These are phyloP conservation scores for Psilocybe cyanescens DNA, from an alignment of 768 basidiomycete species.

Conservation along the genomic window DNA sequence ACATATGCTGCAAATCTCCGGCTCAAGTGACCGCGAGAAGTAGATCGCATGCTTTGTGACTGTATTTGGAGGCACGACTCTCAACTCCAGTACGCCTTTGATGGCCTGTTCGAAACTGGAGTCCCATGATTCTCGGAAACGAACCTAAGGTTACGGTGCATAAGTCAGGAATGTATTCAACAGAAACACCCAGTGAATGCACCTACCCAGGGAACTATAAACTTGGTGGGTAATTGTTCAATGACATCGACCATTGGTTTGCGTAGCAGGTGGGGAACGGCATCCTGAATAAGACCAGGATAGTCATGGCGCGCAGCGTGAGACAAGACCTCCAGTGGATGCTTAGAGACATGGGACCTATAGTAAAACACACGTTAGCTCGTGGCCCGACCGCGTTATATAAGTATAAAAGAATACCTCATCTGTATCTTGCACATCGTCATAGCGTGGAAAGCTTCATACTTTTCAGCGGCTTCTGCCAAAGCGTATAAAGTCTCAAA, in stretches of 20 bases:
- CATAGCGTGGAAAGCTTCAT: slow-evolving; percentile 31
- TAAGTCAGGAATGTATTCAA: no score
- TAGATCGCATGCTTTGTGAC: slow-evolving; percentile 5
- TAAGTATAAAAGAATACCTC: slow-evolving; percentile 14
- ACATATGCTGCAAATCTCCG: slow-evolving; percentile 16
- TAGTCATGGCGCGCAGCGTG: slow-evolving; percentile 27
- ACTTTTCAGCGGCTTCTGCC: slow-evolving; percentile 32
- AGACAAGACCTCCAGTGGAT: slow-evolving; percentile 21
- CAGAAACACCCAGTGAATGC: neutral
- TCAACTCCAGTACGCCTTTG: slow-evolving; percentile 3
- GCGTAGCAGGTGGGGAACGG: slow-evolving; percentile 21
- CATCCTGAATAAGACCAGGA: slow-evolving; percentile 22
- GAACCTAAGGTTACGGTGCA: slow-evolving; percentile 5
- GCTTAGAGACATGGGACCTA: slow-evolving; percentile 18
- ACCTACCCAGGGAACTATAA: slow-evolving; percentile 23
- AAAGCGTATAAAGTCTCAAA: slow-evolving; percentile 21
- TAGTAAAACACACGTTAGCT: no score
- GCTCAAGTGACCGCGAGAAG: slow-evolving; percentile 9
- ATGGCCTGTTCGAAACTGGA: slow-evolving; percentile 12
- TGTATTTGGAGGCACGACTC: slow-evolving; percentile 1
- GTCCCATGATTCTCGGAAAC: slow-evolving; percentile 14
- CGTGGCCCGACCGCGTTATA: no score
- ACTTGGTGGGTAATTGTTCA: slow-evolving; percentile 14
- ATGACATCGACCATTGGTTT: slow-evolving; percentile 11
- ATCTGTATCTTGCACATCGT: slow-evolving; percentile 26